Evolutionary conservation across 2,329 filamentous ascomycete genomes (phyloP).

Genomic region (Claviceps quebecensis): DNA sequence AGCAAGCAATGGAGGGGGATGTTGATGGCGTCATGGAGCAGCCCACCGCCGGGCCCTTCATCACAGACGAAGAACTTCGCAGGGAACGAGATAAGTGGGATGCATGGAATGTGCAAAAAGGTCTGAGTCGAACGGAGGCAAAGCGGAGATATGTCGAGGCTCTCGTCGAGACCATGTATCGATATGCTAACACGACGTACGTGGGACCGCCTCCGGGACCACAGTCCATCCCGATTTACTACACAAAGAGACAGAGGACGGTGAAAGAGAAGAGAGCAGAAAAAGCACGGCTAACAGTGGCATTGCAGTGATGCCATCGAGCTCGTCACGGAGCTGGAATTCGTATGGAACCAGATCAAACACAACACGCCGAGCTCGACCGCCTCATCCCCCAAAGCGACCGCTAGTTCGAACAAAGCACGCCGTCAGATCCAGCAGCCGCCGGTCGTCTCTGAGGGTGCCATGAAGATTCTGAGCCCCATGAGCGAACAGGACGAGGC

Average conservation of each 20-base stretch:
- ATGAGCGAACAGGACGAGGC: constrained; percentile 73
- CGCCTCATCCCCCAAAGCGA: constrained; percentile 38
- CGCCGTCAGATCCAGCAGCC: constrained; percentile 32
- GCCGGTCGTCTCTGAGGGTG: constrained; percentile 34
- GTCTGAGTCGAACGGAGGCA: constrained; percentile 75
- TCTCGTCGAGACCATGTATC: constrained; percentile 92
- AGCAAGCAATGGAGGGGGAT: constrained; percentile 97
- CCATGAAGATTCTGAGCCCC: constrained; percentile 63
- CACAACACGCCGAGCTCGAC: constrained; percentile 60
- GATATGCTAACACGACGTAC: constrained; percentile 75
- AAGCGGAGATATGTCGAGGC: constrained; percentile 90
- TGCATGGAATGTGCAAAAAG: constrained; percentile 82
- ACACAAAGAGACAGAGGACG: neutral
- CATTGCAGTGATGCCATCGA: constrained; percentile 58
- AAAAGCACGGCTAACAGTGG: neutral
- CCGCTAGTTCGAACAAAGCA: constrained; percentile 15
- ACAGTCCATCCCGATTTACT: neutral
- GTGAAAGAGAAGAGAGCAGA: neutral
- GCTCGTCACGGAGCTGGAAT: constrained; percentile 88
- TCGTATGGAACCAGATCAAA: constrained; percentile 97
- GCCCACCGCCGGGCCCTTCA: constrained; percentile 39
- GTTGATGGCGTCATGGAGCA: constrained; percentile 88
- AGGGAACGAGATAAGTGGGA: constrained; percentile 67
- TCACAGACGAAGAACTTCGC: constrained; percentile 38
- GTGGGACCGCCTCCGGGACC: constrained; percentile 14